Base-by-base conservation (phyloP, 805 yeast species). In the Starmerella bombicola region DNA sequence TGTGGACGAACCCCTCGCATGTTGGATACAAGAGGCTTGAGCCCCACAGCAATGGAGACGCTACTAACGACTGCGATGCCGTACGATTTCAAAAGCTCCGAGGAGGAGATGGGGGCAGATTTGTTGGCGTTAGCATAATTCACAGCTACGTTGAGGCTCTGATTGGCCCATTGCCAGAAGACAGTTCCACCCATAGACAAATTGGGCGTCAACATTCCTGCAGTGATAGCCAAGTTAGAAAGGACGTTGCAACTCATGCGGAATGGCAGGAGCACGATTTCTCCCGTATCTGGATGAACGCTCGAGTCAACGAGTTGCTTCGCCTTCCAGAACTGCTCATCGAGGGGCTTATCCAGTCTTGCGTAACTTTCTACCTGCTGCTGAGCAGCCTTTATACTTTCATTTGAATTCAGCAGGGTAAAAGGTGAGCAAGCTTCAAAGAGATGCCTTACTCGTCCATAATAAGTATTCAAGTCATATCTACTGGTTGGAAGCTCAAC, bases 131-230 rank as follows among this genome's bases (percentile, higher is more conserved):
- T 91, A 32, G 97, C 91, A 31, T 91, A 83, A 62, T 91, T 91
- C 51, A 91, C 83, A 2, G 98, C 98, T 42, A 91, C 99, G 56
- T 91, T 91, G 49, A 91, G 69, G 18, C 95, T 83, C 64, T 91
- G 99, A 64, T 91, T 91, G 17, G 96, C 93, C 59, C 91, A 74
- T 64, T 91, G 99, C 99, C 98, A 91, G 63, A 91, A 88, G 18
- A 85, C 58, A 0, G 97, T 88, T 29, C 98, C 99, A 0, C 71
- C 74, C 8, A 85, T 76, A 8, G 94, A 93, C 56, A 91, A 61
- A 41, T 81, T 80, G 6, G 99, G 99, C 1, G 96, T 88, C 50
- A 91, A 71, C 99, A 91, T 91, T 50, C 99, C 99, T 3, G 80
- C 88, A 5, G 97, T 88, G 37, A 91, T 97, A 18, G 88, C 88